Base-by-base conservation (phyloP, 176 grass and related monocot species). In the Rhynchospora tenuis region DNA sequence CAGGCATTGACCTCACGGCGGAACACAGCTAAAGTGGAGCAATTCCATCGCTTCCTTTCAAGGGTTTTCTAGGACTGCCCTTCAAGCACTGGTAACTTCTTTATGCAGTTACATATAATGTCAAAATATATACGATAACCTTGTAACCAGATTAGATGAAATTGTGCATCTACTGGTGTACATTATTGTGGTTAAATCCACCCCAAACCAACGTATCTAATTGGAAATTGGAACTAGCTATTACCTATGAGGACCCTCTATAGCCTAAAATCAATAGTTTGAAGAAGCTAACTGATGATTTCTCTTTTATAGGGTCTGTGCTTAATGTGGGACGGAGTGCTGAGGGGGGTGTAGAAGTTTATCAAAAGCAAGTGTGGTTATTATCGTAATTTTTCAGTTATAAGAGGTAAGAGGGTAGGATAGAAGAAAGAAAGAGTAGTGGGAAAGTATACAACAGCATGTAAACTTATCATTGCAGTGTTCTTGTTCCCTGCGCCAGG, bases 11-110 rank as follows among this genome's bases (percentile, higher is more conserved):
- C 58, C 52, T 84, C 61, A 5, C 88, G 90, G 86, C 75, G 70
- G 33, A 54, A 88, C 80, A 55, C 51, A 81, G 72, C 73, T 31
- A 93, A 91, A 95, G 66, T 84, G 64, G 89, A 98, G 84, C 87
- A 84, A 38, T 98, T 98, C 81, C 84, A 91, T 88, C 83, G 58
- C 57, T 98, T 94, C 59, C 73, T 98, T 63, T 88, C 87, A 61
- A 91, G 85, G 73, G 72, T 82, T 50, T 82, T 61, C 60, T 94
- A 97, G 82, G 44, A 73, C 75, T 74, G 78, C 61, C 27, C 68
- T 62, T 74, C 42, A 68, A 73, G 66, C 50, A 84, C 60, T 86
- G 94, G 94, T 97, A 97, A 89, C 70, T 84, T 44, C 9, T 10
- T 65, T 79, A 63, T 31, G 26, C 86, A 70, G 59, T 6, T 4